These are phyloP conservation scores for Chalciporus pseudorubinellus DNA, from an alignment of 768 basidiomycete genomes.

Conservation along the genomic window DNA sequence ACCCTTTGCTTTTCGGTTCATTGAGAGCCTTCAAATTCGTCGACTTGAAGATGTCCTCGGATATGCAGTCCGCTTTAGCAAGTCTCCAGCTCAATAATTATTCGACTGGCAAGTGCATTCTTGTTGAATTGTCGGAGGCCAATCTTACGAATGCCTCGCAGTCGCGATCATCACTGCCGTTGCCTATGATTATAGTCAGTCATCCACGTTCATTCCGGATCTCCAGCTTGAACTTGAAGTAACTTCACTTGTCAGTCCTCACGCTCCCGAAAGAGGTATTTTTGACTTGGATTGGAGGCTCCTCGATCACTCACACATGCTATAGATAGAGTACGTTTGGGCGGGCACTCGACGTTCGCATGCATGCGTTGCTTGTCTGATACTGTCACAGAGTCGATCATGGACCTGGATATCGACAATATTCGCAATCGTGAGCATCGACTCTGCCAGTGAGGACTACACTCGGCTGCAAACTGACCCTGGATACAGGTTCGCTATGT, in stretches of 20 bases:
- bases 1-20: too few relatives aligned
- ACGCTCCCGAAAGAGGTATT: slow-evolving; percentile 8
- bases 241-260: slow-evolving; percentile 1
- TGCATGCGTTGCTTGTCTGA: not conserved
- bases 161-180: slow-evolving; percentile 1
- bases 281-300: not conserved
- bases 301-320: too few relatives aligned
- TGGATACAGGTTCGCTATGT: slow-evolving; percentile 7
- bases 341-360: not conserved
- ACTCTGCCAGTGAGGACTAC: not conserved
- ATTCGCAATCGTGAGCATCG: slow-evolving; percentile 2
- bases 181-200: slow-evolving; percentile 8
- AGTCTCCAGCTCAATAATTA: slow-evolving; percentile 8
- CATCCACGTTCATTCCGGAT: not conserved
- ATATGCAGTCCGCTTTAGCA: not conserved
- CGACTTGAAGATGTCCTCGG: too few relatives aligned
- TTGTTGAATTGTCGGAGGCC: not conserved
- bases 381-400: not conserved
- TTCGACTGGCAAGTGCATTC: not conserved
- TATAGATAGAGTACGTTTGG: slow-evolving; percentile 13
- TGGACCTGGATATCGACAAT: slow-evolving; percentile 9
- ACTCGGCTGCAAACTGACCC: not conserved
- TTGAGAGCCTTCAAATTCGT: too few relatives aligned
- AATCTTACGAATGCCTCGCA: not conserved
- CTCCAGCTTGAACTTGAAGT: not conserved